These are phyloP conservation scores for Vigna radiata DNA, from an alignment of 306 rosid genomes.

Conservation along the genomic window DNA sequence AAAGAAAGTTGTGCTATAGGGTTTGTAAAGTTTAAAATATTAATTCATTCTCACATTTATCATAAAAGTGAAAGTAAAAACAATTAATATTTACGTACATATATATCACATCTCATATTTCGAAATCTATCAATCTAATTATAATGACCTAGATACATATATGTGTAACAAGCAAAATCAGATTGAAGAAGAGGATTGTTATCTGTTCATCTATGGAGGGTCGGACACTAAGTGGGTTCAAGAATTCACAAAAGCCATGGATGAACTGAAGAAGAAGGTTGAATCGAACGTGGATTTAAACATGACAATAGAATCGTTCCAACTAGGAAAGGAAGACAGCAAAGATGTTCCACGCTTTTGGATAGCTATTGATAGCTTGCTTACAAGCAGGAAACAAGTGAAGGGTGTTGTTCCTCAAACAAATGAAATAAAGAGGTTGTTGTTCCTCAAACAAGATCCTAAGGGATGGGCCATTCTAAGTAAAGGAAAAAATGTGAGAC, in stretches of 20 bases:
- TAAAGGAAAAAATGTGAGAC: conserved; percentile 45
- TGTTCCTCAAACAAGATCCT: conserved; percentile 37
- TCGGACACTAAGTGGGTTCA: background rate
- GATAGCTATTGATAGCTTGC: conserved; percentile 37
- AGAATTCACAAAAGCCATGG: background rate
- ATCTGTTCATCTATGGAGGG: conserved; percentile 47
- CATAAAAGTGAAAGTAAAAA: too few relatives aligned
- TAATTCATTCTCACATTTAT: too few relatives aligned
- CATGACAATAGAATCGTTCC: conserved; percentile 29
- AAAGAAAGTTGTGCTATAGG: too few relatives aligned
- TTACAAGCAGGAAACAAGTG: conserved; percentile 15
- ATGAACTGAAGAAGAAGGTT: background rate
- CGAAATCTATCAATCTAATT: too few relatives aligned
- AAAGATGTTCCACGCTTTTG: conserved; percentile 24
- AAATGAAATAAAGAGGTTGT: conserved; percentile 30
- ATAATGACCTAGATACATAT: background rate
- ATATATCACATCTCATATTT: too few relatives aligned
- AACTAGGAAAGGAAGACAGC: conserved; percentile 23
- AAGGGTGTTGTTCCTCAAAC: background rate
- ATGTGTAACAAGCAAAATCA: background rate
- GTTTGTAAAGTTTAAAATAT: too few relatives aligned
- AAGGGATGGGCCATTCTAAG: conserved; percentile 46
- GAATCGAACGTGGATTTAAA: background rate
- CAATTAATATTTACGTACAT: too few relatives aligned
- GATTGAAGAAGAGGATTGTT: conserved; percentile 37